Evolutionary conservation across 371 early-diverging fungal genomes (phyloP).

Genomic region (Mucor lusitanicus): DNA sequence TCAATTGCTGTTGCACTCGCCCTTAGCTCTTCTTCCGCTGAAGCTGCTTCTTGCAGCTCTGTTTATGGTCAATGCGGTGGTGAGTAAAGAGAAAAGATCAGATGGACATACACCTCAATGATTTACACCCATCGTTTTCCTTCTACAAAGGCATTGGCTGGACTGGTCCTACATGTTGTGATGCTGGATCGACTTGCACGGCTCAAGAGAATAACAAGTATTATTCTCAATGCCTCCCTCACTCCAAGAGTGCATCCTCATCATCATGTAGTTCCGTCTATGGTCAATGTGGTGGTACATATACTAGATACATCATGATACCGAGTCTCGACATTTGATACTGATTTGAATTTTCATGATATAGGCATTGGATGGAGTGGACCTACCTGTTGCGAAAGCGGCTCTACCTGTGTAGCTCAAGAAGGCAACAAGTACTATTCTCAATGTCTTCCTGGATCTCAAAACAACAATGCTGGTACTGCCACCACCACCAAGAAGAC

Average conservation of each 20-base stretch:
- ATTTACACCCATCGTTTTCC: not conserved
- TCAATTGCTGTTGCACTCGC: conserved; percentile 7
- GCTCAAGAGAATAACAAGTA: conserved; percentile 20
- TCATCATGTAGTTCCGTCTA: conserved; percentile 5
- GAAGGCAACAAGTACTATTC: conserved; percentile 29
- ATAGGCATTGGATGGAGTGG: conserved; percentile 34
- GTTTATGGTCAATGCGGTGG: conserved; percentile 42
- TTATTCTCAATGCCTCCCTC: conserved; percentile 43
- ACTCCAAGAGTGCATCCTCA: not conserved
- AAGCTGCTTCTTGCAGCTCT: conserved; percentile 19
- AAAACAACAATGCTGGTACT: not conserved
- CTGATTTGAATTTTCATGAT: not conserved
- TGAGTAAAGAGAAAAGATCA: not conserved
- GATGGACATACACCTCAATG: not conserved
- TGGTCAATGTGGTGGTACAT: conserved; percentile 4
- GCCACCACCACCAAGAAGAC: conserved; percentile 6
- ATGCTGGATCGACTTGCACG: conserved; percentile 36
- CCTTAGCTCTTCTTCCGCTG: conserved; percentile 9
- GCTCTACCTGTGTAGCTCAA: conserved; percentile 32
- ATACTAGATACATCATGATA: not conserved
- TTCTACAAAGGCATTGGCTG: conserved; percentile 24
- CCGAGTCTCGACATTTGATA: not conserved
- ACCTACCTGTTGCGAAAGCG: conserved; percentile 38
- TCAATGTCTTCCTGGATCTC: conserved; percentile 33
- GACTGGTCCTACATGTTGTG: conserved; percentile 42